Evolutionary conservation across 768 basidiomycete genomes (phyloP).

Genomic region (Lactarius trivialis): DNA sequence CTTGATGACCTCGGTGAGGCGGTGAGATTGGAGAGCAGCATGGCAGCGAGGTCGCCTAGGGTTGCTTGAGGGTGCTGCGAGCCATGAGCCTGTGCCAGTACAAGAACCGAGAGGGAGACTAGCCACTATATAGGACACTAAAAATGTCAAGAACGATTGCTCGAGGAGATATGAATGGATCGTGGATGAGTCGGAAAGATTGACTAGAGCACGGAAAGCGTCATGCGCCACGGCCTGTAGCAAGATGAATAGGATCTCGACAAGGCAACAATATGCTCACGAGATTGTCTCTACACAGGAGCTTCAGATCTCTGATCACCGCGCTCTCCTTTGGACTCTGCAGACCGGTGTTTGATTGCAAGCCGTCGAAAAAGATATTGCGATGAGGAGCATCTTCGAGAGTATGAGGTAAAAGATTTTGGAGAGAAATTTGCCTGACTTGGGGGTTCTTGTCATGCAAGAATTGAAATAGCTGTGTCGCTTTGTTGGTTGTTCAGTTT

Average conservation of each 20-base stretch:
- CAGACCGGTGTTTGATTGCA: conserved; percentile 47
- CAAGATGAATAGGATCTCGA: background rate
- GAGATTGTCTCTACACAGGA: conserved; percentile 83
- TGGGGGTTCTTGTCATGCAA: conserved; percentile 81
- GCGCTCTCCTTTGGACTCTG: conserved; percentile 57
- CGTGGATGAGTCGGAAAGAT: conserved; percentile 79
- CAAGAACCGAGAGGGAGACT: conserved; percentile 29
- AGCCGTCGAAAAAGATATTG: conserved; percentile 63
- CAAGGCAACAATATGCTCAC: conserved; percentile 36
- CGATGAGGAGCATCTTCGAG: conserved; percentile 63
- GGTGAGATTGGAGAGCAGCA: conserved; percentile 94
- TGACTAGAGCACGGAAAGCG: conserved; percentile 89
- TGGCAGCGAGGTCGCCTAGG: conserved; percentile 91
- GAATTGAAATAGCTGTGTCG: conserved; percentile 66
- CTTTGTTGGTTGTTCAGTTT: background rate
- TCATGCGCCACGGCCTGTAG: conserved; percentile 83
- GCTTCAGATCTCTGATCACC: conserved; percentile 72
- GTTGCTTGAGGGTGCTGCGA: conserved; percentile 56
- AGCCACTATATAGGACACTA: conserved; percentile 88
- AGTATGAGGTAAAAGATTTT: conserved; percentile 78
- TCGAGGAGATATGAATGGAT: conserved; percentile 65
- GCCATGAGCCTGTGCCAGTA: background rate
- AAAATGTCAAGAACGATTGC: conserved; percentile 63
- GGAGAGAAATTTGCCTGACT: conserved; percentile 79
- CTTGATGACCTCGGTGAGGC: conserved; percentile 63